Evolutionary conservation across 805 yeast genomes (phyloP).

Genomic region (Starmera amethionina): DNA sequence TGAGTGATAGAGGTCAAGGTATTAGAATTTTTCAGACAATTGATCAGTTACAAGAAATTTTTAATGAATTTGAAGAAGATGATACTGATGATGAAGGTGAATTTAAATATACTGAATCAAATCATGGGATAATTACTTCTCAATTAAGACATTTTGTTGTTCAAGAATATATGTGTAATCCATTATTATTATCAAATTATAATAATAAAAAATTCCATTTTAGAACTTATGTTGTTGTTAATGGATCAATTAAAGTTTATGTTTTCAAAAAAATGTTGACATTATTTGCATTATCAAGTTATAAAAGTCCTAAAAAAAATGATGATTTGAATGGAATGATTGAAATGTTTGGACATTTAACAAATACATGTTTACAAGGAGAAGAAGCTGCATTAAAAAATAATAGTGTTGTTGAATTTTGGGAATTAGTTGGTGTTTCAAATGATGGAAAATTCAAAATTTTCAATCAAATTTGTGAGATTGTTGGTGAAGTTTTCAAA

Average conservation of each 20-base stretch:
- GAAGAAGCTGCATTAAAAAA: slow-evolving; percentile 27
- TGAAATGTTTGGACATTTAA: slow-evolving; percentile 55
- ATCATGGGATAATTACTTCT: slow-evolving; percentile 69
- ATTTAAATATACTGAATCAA: slow-evolving; percentile 27
- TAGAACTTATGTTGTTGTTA: slow-evolving; percentile 70
- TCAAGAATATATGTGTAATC: slow-evolving; percentile 67
- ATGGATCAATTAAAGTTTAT: slow-evolving; percentile 65
- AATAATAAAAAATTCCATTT: slow-evolving; percentile 77
- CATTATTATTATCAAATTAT: slow-evolving; percentile 55
- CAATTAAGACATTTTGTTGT: slow-evolving; percentile 87
- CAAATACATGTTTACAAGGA: slow-evolving; percentile 87
- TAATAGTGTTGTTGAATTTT: slow-evolving; percentile 54
- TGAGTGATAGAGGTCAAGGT: slow-evolving; percentile 97
- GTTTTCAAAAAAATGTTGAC: slow-evolving; percentile 77
- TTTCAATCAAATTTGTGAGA: slow-evolving; percentile 44
- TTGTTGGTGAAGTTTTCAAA: slow-evolving; percentile 59
- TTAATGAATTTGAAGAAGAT: slow-evolving; percentile 80
- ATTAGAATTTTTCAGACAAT: slow-evolving; percentile 72
- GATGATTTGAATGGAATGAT: slow-evolving; percentile 33
- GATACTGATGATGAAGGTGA: slow-evolving; percentile 52
- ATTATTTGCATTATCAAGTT: slow-evolving; percentile 60
- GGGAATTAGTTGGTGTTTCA: slow-evolving; percentile 37
- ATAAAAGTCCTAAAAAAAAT: slow-evolving; percentile 22
- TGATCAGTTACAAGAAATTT: slow-evolving; percentile 72
- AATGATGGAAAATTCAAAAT: slow-evolving; percentile 29